Base-by-base conservation (phyloP, 805 yeast genomes). In the Dipodascus albidus region DNA sequence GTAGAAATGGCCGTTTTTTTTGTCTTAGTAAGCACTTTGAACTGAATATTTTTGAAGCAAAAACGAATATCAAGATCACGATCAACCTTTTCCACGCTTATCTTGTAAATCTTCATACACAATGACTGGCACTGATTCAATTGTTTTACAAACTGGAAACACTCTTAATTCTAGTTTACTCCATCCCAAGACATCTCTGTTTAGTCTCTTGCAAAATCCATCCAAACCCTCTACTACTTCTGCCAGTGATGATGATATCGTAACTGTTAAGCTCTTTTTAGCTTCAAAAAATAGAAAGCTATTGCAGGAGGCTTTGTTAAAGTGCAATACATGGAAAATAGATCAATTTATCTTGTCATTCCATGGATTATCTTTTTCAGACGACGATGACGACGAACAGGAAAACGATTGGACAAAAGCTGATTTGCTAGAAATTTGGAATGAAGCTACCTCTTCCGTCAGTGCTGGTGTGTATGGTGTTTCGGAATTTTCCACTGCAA, bases 321-420 rank as follows among this genome's bases (percentile, higher is more conserved):
- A 50, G 38, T 51, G 56, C 50, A 48, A 47, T 17, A 9, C 50
- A 3, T 42, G 33, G 52, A 38, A 35, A 31, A 21, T 55, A 15
- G 50, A 51, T 1, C 44, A 48, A 2, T 50, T 59, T 23, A 56
- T 63, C n/a, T 50, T 65, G 23, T 61, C 65, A 17, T 53, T 65
- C 38, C 63, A 65, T n/a, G 67, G 63, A 9, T 51, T 65, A 17
- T 53, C 58, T 1, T 65, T 64, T 48, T 51, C 62, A n/a, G 66
- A 64, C 33, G 59, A 62, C 19, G 62, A 57, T 49, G 62, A 56
- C 9, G 61, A 55, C 41, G 59, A 53, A 20, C 41, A 15, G 1
- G 55, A n/a, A 31, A 33, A 22, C 14, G 27, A 48, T 9, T 50
- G 50, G 38, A 19, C 49, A n/a, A 52, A 51, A n/a, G 53, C 47